These are phyloP conservation scores for Mentha longifolia DNA, from an alignment of 257 asterid genomes.

Conservation along the genomic window DNA sequence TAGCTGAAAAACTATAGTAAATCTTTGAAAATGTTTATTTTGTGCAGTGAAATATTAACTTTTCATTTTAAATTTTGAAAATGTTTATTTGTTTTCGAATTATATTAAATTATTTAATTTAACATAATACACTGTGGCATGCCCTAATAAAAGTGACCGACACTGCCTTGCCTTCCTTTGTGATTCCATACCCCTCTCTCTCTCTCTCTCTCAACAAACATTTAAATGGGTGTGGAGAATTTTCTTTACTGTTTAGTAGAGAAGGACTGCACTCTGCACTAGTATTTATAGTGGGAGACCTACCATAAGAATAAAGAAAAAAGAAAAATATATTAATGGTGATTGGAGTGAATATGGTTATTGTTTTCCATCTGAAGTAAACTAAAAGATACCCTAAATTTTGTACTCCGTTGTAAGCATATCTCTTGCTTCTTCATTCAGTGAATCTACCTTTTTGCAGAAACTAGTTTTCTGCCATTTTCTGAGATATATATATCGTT, in stretches of 20 bases:
- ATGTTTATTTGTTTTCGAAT: too few relatives aligned
- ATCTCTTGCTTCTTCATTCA: conserved; percentile 48
- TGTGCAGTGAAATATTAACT: too few relatives aligned
- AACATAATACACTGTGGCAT: too few relatives aligned
- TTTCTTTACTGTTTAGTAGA: conserved; percentile 21
- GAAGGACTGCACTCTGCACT: background rate
- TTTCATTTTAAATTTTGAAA: too few relatives aligned
- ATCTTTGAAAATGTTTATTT: too few relatives aligned
- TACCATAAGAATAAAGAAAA: background rate
- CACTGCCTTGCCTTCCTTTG: background rate
- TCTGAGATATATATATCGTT: background rate
- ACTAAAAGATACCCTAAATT: conserved; percentile 46
- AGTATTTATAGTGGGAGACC: background rate
- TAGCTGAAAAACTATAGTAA: too few relatives aligned
- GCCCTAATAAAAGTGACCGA: conserved; percentile 17
- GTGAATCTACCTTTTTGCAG: conserved; percentile 21
- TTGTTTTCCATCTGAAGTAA: conserved; percentile 52
- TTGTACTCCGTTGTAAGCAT: conserved; percentile 24
- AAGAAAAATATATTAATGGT: background rate
- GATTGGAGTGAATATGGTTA: conserved; percentile 28
- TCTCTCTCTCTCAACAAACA: background rate
- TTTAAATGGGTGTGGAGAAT: background rate
- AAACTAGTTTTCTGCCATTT: conserved; percentile 6
- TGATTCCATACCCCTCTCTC: conserved; percentile 1
- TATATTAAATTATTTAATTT: too few relatives aligned